phyloP scores from a whole-genome alignment of 1,284 basidiomycete genomes.

The Coriolopsis trogii region DNA sequence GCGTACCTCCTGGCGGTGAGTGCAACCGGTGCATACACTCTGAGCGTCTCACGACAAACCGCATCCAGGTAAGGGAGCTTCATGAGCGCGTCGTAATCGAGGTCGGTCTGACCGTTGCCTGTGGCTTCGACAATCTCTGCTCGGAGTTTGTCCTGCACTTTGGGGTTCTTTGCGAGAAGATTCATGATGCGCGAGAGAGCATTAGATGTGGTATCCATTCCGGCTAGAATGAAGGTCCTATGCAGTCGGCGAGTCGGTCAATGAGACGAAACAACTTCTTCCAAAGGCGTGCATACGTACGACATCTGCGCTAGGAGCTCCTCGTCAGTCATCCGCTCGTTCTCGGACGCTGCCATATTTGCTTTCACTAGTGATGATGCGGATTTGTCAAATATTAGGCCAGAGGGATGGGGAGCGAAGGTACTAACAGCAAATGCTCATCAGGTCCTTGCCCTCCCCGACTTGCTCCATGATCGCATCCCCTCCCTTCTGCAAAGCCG shows the following conservation, averaged over 20 bases:
- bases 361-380: constrained; percentile 23
- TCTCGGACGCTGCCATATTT: constrained; percentile 25
- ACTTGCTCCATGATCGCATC: constrained; percentile 23
- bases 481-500: constrained; percentile 28
- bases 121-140: constrained; percentile 15
- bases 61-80: constrained; percentile 26
- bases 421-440: constrained; percentile 42
- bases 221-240: constrained; percentile 19
- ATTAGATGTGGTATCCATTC: constrained; percentile 24
- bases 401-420: not conserved
- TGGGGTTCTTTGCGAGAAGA: constrained; percentile 14
- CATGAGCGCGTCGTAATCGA: constrained; percentile 17
- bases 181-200: constrained; percentile 20
- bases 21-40: constrained; percentile 10
- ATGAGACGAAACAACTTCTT: not conserved
- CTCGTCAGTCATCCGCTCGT: constrained; percentile 31
- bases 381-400: not conserved
- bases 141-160: constrained; percentile 19
- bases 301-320: constrained; percentile 32
- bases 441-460: constrained; percentile 46
- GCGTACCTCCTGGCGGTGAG: not conserved
- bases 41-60: constrained; percentile 21
- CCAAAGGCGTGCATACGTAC: constrained; percentile 21
- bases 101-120: constrained; percentile 4
- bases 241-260: constrained; percentile 27